Evolutionary conservation across 192 early-diverging fungal species (phyloP), one percentile per base, ranked within the genome.

Genomic region (Cetraspora pellucida): DNA sequence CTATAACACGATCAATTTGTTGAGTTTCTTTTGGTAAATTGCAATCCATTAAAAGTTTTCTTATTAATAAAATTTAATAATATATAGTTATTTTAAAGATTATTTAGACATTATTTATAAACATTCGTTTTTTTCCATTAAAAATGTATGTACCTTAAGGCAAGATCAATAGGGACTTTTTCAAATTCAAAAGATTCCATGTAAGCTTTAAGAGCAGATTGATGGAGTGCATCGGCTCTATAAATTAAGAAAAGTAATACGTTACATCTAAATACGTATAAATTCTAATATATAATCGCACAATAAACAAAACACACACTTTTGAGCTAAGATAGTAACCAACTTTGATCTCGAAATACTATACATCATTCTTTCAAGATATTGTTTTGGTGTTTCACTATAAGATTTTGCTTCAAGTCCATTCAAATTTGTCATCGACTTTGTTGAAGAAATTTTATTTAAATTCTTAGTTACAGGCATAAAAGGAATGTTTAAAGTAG

Each of bases 1-100:
- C 87, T 64, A 95, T 84, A 28, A 92, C 88, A 14, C 92, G 87
- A 81, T 95, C 94, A 75, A 95, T 95, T 79, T 95, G 91, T 81
- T 94, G 93, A 57, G 89, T 84, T 83, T 95, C 94, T 58, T 90
- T 89, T 8, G 94, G 94, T 45, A 95, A 83, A 55, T 88, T 85
- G 52, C 93, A 87, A 79, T 90, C 85, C 52, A 88, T 84, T 66
- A 95, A 83, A 52, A 95, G 85, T 82, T 89, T 90, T 71, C 93
- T 89, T 74, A 43, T 43, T 43, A 19, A 13, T 7, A 37, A 37
- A 37, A 37, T 37, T 37, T 37, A 37, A n/a, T 54, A 19, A 54
- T 19, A 19, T 54, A 54, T 54, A n/a, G n/a, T 52, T 52, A 19
- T 60, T 60, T 17, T n/a, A n/a, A n/a, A n/a, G 7, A 64, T 17